A percentile compares a stretch with the other conserved stretches of the same genome.
Conservation (phyloP, 371 early-diverging fungal genomes). For the Mortierella sp. region DNA sequence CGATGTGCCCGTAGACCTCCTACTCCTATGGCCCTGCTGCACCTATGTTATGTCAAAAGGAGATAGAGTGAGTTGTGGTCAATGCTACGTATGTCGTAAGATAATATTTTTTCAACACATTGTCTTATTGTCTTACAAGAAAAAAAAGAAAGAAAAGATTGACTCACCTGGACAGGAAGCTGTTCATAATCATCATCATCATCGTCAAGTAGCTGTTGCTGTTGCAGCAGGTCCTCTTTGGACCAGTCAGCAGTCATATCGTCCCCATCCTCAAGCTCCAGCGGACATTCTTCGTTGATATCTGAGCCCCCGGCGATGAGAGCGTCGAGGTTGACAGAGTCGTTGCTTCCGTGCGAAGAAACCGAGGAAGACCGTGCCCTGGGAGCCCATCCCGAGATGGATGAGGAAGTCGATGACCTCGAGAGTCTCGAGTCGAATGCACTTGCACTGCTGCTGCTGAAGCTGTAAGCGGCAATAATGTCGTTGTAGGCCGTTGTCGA, state of each 20-base stretch:
- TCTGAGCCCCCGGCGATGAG: conserved; percentile 52
- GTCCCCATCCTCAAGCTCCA: conserved; percentile 47
- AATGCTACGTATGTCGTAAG: not conserved
- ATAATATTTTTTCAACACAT: not conserved
- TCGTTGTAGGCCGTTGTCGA: not conserved
- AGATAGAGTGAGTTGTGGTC: no score
- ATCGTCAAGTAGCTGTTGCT: not conserved
- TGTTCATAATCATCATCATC: not conserved
- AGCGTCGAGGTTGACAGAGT: conserved; percentile 53
- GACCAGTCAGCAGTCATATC: conserved; percentile 32
- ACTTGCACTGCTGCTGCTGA: conserved; percentile 20
- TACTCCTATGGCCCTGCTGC: conserved; percentile 9
- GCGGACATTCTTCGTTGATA: conserved; percentile 45
- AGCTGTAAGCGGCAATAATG: conserved; percentile 3
- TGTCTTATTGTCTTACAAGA: conserved; percentile 4
- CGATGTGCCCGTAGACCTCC: conserved; percentile 12
- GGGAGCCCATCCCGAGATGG: conserved; percentile 41
- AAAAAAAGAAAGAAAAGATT: not conserved
- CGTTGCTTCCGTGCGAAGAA: conserved; percentile 41
- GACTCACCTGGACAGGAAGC: not conserved
- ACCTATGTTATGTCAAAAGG: not conserved
- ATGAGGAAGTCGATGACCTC: conserved; percentile 39
- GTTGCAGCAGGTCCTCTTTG: not conserved
- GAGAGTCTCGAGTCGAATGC: conserved; percentile 37
- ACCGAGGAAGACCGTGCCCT: conserved; percentile 45